Conservation (phyloP, 345 rosid species). For the Citrus cavaleriei region DNA sequence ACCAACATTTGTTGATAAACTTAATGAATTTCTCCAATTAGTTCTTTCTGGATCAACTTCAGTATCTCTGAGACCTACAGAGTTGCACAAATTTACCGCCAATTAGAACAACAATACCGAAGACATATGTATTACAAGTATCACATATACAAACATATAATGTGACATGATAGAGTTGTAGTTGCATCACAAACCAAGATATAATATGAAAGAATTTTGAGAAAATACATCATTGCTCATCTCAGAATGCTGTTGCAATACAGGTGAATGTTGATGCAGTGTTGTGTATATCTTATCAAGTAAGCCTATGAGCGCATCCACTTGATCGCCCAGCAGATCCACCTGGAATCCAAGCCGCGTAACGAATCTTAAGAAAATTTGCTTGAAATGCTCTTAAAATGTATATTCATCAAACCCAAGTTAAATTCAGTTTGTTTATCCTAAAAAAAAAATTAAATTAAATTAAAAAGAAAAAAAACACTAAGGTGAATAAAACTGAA, state of each 20-base stretch:
- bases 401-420: not conserved
- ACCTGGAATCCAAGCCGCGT: slow-evolving; percentile 37
- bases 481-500: not conserved
- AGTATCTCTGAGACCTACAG: slow-evolving; percentile 52
- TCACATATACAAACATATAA: not conserved
- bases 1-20: too few relatives aligned
- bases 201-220: not conserved
- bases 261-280: slow-evolving; percentile 36
- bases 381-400: not conserved
- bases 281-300: slow-evolving; percentile 50
- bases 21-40: slow-evolving; percentile 15
- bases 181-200: not conserved
- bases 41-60: slow-evolving; percentile 49
- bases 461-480: too few relatives aligned
- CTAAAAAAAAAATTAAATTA: not conserved
- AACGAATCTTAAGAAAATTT: not conserved
- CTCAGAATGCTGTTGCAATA: slow-evolving; percentile 41
- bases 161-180: not conserved
- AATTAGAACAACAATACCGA: not conserved
- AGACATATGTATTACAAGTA: not conserved
- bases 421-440: not conserved
- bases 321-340: slow-evolving; percentile 84
- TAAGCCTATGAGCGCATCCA: slow-evolving; percentile 42
- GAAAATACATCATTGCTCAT: slow-evolving; percentile 27
- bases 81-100: not conserved